Evolutionary conservation across 805 yeast genomes (phyloP), one percentile per base, ranked within the genome.

Genomic region (Tetrapisispora namnaoensis): DNA sequence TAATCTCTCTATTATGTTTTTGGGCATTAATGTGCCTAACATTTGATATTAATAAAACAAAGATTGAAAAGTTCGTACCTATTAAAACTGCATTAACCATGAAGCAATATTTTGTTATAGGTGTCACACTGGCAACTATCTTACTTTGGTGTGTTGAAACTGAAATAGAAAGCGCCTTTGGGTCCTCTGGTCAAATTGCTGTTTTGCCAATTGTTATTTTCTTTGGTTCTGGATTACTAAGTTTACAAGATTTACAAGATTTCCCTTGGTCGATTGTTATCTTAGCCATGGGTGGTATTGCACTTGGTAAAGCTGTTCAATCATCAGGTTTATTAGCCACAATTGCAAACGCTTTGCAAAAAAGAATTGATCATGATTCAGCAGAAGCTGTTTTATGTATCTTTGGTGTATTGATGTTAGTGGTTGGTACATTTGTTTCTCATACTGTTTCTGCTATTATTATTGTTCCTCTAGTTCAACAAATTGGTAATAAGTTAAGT

Each of bases 391-490:
- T 93, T 35, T 70, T 86, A 55, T 70, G 86, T 37, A 79, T 87
- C 10, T 91, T 93, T 63, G 97, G 98, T 34, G 68, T 86, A 24
- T 75, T 91, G 57, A 83, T 89, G 54, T 70, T 90, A 48, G 80
- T 83, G 9, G 82, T 89, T 64, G 98, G 98, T 20, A 90, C 98
- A 0, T 93, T 91, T 69, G 95, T 91, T 30, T 86, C 95, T 3
- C 99, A 91, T 65, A 91, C 98, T 0, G 98, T 91, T 43, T 96
- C 98, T 2, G 98, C 98, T 0, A 77, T 91, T 55, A 91, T 91
- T 50, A 80, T 91, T 50, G 76, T 93, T 46, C 99, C 99, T 17
- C 71, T 91, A 50, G 93, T 93, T 44, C 80, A 85, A 44, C 90
- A 90, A 63, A 83, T 91, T 53, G 99, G 98, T 45, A 78, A 79